These are phyloP conservation scores for Penicillium canariense DNA, from an alignment of 495 filamentous ascomycete genomes.

Conservation along the genomic window DNA sequence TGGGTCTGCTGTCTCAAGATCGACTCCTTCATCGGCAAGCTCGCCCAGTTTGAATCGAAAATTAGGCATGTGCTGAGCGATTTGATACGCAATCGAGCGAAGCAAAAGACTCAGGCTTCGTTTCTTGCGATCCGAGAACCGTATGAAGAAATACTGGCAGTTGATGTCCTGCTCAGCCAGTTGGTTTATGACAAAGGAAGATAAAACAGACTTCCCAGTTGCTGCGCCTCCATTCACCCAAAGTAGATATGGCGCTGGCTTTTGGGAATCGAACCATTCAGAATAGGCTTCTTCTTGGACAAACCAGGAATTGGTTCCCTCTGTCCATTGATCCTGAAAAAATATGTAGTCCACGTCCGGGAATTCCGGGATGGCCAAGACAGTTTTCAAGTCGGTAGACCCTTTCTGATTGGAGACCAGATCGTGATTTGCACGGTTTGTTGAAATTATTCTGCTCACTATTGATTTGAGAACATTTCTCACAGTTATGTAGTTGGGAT, in stretches of 20 bases:
- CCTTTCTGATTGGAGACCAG: too few species aligned
- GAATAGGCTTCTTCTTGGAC: neutral
- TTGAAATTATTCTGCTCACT: neutral
- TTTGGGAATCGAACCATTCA: neutral
- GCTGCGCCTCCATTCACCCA: constrained; percentile 4
- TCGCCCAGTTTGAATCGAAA: neutral
- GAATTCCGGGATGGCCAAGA: too few species aligned
- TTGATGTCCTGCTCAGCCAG: neutral
- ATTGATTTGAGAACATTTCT: neutral
- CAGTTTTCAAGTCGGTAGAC: too few species aligned
- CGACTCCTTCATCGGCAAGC: neutral
- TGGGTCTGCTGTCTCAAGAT: neutral
- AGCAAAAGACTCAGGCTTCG: neutral
- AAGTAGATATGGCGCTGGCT: neutral
- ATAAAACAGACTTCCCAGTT: constrained; percentile 9
- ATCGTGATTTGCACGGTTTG: too few species aligned
- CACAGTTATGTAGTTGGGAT: constrained; percentile 2
- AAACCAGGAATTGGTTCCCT: neutral
- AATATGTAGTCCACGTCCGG: too few species aligned
- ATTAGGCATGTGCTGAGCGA: neutral
- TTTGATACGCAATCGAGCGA: constrained; percentile 2
- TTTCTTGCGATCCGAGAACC: neutral
- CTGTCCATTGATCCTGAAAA: too few species aligned
- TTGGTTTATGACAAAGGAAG: neutral
- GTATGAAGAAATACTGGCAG: constrained; percentile 5